These are phyloP conservation scores for Gentiana straminea DNA, from an alignment of 257 asterid genomes.

Conservation along the genomic window DNA sequence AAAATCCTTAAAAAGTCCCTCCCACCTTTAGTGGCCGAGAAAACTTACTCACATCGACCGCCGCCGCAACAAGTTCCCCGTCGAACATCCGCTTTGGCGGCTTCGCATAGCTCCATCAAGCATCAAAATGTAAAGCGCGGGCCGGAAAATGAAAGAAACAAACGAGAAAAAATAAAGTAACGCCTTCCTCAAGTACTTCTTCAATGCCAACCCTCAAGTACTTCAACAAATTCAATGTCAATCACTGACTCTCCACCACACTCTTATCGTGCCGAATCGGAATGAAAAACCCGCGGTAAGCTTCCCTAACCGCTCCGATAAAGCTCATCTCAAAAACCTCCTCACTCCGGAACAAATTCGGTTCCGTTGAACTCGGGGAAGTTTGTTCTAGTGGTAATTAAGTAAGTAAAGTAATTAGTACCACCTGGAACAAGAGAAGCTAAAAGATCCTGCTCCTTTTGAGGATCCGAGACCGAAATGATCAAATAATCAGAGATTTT, in stretches of 20 bases:
- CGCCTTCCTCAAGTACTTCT: conserved; percentile 71
- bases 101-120: conserved; percentile 82
- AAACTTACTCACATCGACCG: conserved; percentile 72
- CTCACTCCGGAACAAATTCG: conserved; percentile 58
- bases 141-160: no score
- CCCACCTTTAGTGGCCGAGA: conserved; percentile 71
- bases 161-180: no score
- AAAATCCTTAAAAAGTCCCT: conserved; percentile 85
- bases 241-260: conserved; percentile 88
- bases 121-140: conserved; percentile 60
- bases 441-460: conserved; percentile 63
- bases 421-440: conserved; percentile 79
- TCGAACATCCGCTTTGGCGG: conserved; percentile 85
- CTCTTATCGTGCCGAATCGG: conserved; percentile 96
- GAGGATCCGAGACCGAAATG: conserved; percentile 71
- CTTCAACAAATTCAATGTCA: conserved; percentile 91
- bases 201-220: conserved; percentile 70
- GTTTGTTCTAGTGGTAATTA: conserved; percentile 68
- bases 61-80: conserved; percentile 53
- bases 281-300: conserved; percentile 68
- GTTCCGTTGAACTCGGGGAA: conserved; percentile 51
- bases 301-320: conserved; percentile 76
- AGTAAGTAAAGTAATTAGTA: conserved; percentile 56
- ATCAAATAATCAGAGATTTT: conserved; percentile 46
- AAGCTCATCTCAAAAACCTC: conserved; percentile 69